phyloP scores from a whole-genome alignment of 192 early-diverging fungal genomes.

The Coemansia sp. region DNA sequence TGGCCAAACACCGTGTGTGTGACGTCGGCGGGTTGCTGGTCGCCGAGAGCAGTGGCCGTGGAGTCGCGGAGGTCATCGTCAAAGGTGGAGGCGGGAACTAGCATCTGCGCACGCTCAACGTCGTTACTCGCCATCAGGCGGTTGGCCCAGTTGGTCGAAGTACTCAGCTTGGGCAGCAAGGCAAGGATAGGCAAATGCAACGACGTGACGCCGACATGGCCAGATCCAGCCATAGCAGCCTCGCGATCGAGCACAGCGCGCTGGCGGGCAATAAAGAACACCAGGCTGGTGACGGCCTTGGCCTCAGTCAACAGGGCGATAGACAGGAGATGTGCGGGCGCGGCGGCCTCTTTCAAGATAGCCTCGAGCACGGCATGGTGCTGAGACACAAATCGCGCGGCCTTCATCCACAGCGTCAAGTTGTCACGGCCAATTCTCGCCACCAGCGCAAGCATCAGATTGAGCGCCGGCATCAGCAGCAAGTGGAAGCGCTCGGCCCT shows the following conservation, averaged over 20 bases:
- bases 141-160: slow-evolving; percentile 34
- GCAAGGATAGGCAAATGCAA: slow-evolving; percentile 51
- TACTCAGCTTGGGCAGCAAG: slow-evolving; percentile 48
- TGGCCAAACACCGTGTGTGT: slow-evolving; percentile 48
- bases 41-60: slow-evolving; percentile 7
- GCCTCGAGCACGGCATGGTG: slow-evolving; percentile 50
- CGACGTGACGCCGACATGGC: slow-evolving; percentile 49
- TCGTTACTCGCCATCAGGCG: slow-evolving; percentile 43
- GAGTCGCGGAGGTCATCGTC: slow-evolving; percentile 23
- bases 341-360: slow-evolving; percentile 38
- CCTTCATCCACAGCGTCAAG: slow-evolving; percentile 53
- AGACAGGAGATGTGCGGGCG: slow-evolving; percentile 31
- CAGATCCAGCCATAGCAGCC: slow-evolving; percentile 40
- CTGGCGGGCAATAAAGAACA: slow-evolving; percentile 51
- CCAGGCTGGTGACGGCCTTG: slow-evolving; percentile 41
- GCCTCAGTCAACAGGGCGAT: slow-evolving; percentile 45
- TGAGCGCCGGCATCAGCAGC: slow-evolving; percentile 65
- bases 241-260: slow-evolving; percentile 55
- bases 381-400: slow-evolving; percentile 50
- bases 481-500: slow-evolving; percentile 65
- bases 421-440: slow-evolving; percentile 54
- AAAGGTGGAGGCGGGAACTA: slow-evolving; percentile 24
- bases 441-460: slow-evolving; percentile 62
- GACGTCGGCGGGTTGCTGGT: slow-evolving; percentile 15
- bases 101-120: slow-evolving; percentile 53